A percentile compares a stretch with the other conserved stretches of the same genome.
Conservation (phyloP, 2,329 filamentous ascomycete genomes). For the Myrmaecium sp. region DNA sequence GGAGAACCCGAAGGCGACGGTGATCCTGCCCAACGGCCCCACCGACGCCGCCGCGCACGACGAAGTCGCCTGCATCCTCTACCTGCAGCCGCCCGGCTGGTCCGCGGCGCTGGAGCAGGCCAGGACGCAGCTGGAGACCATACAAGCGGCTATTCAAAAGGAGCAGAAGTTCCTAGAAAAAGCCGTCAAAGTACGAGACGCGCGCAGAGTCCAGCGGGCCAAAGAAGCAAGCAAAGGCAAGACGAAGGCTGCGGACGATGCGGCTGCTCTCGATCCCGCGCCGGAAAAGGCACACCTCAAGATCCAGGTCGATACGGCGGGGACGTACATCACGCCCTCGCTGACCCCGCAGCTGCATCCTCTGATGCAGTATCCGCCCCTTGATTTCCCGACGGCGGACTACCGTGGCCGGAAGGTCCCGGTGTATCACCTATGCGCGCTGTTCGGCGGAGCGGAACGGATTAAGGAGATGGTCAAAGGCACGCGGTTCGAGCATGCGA, state of each 20-base stretch:
- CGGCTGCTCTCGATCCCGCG: not conserved
- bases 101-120: not conserved
- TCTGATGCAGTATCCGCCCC: slow-evolving; percentile 12
- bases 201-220: too few species aligned
- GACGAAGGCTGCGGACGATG: too few species aligned
- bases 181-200: too few species aligned
- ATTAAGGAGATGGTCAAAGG: slow-evolving; percentile 9
- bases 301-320: not conserved
- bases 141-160: too few species aligned
- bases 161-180: too few species aligned
- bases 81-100: not conserved
- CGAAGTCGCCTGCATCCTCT: not conserved
- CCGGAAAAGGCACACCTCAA: not conserved
- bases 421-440: slow-evolving; percentile 17
- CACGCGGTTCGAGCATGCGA: slow-evolving; percentile 10
- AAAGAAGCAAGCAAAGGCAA: not conserved
- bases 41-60: too few species aligned
- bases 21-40: too few species aligned
- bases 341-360: slow-evolving; percentile 13
- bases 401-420: slow-evolving; percentile 16
- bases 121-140: not conserved
- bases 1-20: too few species aligned
- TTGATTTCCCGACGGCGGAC: slow-evolving; percentile 13
- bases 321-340: not conserved
- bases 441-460: slow-evolving; percentile 16